Evolutionary conservation across 345 rosid genomes (phyloP), one percentile per base, ranked within the genome.

Genomic region (Bruguiera parviflora): DNA sequence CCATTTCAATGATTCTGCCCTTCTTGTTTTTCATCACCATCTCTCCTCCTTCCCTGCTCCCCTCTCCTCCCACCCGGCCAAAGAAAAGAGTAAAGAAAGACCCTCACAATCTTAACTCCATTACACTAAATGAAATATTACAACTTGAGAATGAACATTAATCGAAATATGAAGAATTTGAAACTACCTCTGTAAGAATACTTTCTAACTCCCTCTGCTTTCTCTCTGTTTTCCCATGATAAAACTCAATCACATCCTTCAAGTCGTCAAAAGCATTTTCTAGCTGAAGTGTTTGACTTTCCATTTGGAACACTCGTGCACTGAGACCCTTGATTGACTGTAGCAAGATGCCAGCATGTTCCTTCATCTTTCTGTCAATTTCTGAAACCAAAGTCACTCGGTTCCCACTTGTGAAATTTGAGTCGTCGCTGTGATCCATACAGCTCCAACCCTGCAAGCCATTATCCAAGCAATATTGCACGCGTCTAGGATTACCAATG

Each of bases 151-250:
- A 47, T 8, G 10, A 69, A 47, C 16, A 13, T 63, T 16, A 64
- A 58, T 58, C 19, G 15, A 74, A 65, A 22, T 29, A 20, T 22
- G 29, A 57, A 53, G 10, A 46, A 53, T 57, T 15, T 51, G 37
- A 65, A 55, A 28, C 33, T 74, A 87, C 91, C 92, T 87, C 89
- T 31, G 63, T 61, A 18, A 87, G 69, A 73, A 78, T 57, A 71
- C 70, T 81, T 75, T 79, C 83, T 2, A 83, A 78, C 65, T 87
- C 85, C 79, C 78, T 65, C 22, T 85, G 80, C 73, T 85, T 85
- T 47, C 82, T 80, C 22, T 77, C 83, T 20, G 77, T 70, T 56
- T 65, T 78, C 67, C 87, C 87, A 59, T 87, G 84, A 61, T 80
- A 68, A 69, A 70, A 73, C 33, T 71, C 81, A 22, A 85, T 49